Conservation (phyloP, 352 stramenopile genomes). For the Albugo laibachii region DNA sequence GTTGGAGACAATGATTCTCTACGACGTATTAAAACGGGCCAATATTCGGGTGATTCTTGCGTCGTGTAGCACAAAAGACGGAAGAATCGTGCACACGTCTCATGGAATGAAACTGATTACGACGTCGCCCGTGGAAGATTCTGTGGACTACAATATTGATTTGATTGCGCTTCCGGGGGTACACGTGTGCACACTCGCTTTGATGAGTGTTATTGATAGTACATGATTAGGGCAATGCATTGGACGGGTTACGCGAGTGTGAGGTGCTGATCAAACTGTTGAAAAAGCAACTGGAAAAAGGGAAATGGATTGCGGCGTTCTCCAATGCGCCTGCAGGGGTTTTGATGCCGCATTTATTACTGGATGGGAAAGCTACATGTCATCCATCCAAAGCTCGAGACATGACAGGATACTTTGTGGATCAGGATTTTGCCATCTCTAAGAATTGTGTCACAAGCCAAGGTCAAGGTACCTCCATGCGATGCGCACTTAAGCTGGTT, state of each 20-base stretch:
- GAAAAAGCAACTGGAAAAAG: constrained; percentile 22
- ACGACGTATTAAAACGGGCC: constrained; percentile 31
- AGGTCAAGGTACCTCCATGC: constrained; percentile 23
- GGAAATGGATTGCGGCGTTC: constrained; percentile 28
- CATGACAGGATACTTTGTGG: constrained; percentile 23
- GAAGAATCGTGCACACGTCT: constrained; percentile 39
- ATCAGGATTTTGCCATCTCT: constrained; percentile 38
- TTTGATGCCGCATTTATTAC: constrained; percentile 20
- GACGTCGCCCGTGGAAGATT: constrained; percentile 41
- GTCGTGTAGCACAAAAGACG: constrained; percentile 24
- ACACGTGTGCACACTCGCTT: background rate
- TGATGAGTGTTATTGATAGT: background rate
- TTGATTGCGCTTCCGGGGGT: constrained; percentile 56
- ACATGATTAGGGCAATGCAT: constrained; percentile 18
- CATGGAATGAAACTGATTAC: constrained; percentile 40
- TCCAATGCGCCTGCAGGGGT: constrained; percentile 26
- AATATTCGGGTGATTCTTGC: constrained; percentile 34
- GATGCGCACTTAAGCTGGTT: constrained; percentile 31
- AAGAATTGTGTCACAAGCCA: constrained; percentile 35
- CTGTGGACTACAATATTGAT: constrained; percentile 35
- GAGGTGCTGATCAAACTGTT: constrained; percentile 45
- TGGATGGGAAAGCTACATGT: constrained; percentile 26
- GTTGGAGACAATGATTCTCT: constrained; percentile 38
- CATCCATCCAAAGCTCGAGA: constrained; percentile 16
- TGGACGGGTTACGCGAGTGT: constrained; percentile 22